Evolutionary conservation across 768 basidiomycete genomes (phyloP).

Genomic region (Mycena belliarum): DNA sequence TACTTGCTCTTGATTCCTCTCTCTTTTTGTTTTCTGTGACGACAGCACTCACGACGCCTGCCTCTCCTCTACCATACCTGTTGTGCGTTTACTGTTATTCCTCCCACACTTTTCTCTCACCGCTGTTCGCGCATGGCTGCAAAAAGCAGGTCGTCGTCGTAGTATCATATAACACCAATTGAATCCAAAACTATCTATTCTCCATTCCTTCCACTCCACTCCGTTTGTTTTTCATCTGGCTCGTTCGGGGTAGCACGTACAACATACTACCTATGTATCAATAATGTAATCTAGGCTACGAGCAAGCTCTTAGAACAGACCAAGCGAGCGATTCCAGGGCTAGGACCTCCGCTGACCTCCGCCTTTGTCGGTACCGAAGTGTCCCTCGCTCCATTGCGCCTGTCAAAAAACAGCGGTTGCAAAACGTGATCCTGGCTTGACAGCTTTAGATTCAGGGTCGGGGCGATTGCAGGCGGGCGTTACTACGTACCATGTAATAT

Average conservation of each 20-base stretch:
- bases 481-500: no score
- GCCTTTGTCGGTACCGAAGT: no score
- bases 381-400: no score
- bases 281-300: neutral
- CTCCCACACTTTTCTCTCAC: neutral
- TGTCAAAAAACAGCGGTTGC: no score
- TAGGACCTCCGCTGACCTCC: no score
- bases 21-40: neutral
- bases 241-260: neutral
- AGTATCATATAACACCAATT: conserved; percentile 3
- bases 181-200: neutral
- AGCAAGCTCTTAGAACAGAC: no score
- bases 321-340: no score
- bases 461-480: no score
- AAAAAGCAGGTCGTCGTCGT: conserved; percentile 12
- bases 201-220: neutral
- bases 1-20: neutral
- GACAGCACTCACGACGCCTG: neutral
- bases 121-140: conserved; percentile 1
- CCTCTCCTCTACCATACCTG: neutral
- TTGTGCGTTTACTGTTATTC: neutral
- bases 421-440: no score
- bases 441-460: no score
- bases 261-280: neutral
- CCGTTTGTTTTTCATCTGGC: neutral